These are phyloP conservation scores for Suhomyces atakaporum DNA, from an alignment of 1,139 yeast genomes.

Conservation along the genomic window DNA sequence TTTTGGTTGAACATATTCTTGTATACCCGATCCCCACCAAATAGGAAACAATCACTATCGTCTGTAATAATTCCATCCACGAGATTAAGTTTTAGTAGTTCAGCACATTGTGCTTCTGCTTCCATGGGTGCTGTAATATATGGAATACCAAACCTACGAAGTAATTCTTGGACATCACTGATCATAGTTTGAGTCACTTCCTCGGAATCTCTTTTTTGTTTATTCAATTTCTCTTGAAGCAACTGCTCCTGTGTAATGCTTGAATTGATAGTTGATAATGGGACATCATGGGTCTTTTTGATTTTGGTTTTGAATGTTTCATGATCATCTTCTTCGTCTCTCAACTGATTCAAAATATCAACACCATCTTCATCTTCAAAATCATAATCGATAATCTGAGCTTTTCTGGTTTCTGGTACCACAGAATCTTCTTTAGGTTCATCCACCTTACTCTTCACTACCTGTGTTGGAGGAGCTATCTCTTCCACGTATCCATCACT, in stretches of 20 bases:
- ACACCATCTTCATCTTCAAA: constrained; percentile 80
- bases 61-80: constrained; percentile 97
- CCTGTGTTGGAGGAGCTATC: constrained; percentile 11
- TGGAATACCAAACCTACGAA: constrained; percentile 89
- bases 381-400: constrained; percentile 52
- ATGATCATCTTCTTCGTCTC: constrained; percentile 72
- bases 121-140: constrained; percentile 96
- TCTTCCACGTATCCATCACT: constrained; percentile 16
- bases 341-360: constrained; percentile 58
- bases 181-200: constrained; percentile 88
- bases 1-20: constrained; percentile 95
- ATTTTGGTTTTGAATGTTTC: constrained; percentile 58
- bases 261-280: constrained; percentile 27
- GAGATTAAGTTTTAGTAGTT: constrained; percentile 58
- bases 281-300: constrained; percentile 26
- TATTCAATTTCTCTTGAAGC: constrained; percentile 59
- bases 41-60: constrained; percentile 94
- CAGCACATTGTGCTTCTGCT: constrained; percentile 98
- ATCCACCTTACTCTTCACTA: constrained; percentile 2
- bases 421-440: constrained; percentile 2
- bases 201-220: constrained; percentile 83
- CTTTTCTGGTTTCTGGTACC: constrained; percentile 16
- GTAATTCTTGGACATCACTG: constrained; percentile 82
- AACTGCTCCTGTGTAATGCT: constrained; percentile 53
- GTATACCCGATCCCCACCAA: constrained; percentile 85